Conservation (phyloP, 2,329 filamentous ascomycete species). For the Ophiognomonia clavigignenti-juglandacearum region DNA sequence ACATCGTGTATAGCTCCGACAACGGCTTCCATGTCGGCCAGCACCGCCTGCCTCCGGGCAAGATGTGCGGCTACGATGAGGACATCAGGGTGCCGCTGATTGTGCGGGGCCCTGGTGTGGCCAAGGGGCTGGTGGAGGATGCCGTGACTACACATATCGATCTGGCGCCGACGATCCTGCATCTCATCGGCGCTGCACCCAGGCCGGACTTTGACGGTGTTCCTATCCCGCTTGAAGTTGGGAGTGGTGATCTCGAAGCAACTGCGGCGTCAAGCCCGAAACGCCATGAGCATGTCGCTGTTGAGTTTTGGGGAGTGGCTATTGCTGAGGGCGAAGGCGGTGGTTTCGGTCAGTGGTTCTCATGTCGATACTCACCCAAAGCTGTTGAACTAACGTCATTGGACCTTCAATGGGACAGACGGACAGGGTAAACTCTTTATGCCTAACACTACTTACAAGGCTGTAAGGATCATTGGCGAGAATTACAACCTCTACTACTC, state of each 20-base stretch:
- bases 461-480: conserved; percentile 41
- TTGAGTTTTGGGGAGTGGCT: conserved; percentile 41
- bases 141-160: conserved; percentile 59
- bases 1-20: conserved; percentile 53
- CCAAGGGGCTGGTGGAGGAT: conserved; percentile 32
- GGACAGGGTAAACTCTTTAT: conserved; percentile 7
- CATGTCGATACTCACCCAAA: neutral
- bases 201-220: conserved; percentile 52
- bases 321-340: conserved; percentile 25
- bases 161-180: conserved; percentile 55
- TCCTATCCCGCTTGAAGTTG: conserved; percentile 35
- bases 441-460: conserved; percentile 45
- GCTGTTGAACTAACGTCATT: neutral
- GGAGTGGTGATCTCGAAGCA: no score
- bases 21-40: conserved; percentile 58
- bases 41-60: conserved; percentile 53
- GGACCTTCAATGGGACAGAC: neutral
- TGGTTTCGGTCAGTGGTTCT: conserved; percentile 4
- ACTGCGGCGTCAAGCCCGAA: no score
- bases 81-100: conserved; percentile 58
- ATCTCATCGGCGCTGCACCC: conserved; percentile 33
- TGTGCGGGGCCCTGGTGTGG: conserved; percentile 53
- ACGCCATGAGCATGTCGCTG: conserved; percentile 41
- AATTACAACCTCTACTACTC: conserved; percentile 56
- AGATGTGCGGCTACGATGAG: conserved; percentile 53